A percentile compares a stretch with the other conserved stretches of the same genome.
Evolutionary conservation across 2,329 filamentous ascomycete genomes (phyloP).

Genomic region (Clonostachys rosea): DNA sequence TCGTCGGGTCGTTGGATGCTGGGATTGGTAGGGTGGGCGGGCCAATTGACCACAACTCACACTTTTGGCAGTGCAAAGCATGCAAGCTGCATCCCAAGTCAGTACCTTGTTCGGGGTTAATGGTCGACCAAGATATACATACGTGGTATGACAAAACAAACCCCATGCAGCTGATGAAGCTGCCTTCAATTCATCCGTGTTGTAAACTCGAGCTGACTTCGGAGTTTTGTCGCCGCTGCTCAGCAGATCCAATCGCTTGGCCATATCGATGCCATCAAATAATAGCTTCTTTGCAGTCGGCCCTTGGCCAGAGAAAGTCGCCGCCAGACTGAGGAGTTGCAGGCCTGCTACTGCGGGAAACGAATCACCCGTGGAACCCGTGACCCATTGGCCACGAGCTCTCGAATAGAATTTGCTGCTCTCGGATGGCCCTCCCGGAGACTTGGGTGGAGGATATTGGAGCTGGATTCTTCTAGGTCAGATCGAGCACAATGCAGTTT

Average conservation of each 20-base stretch:
- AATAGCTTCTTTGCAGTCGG: constrained; percentile 1
- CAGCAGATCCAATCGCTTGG: constrained; percentile 2
- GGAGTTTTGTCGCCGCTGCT: neutral
- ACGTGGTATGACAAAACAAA: constrained; percentile 4
- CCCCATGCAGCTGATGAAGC: constrained; percentile 5
- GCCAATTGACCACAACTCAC: neutral
- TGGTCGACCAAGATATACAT: neutral
- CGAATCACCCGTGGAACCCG: neutral
- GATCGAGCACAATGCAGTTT: too few relatives aligned
- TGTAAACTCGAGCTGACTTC: neutral
- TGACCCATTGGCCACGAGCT: neutral
- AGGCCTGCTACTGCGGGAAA: constrained; percentile 1
- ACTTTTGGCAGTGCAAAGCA: constrained; percentile 3
- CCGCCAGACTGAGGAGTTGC: constrained; percentile 5
- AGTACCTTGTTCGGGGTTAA: neutral
- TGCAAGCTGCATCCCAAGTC: constrained; percentile 1
- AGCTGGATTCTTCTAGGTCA: too few relatives aligned
- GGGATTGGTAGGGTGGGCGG: constrained; percentile 1
- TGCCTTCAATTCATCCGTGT: neutral
- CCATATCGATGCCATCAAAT: constrained; percentile 2
- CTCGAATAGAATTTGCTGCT: neutral
- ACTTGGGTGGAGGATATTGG: neutral
- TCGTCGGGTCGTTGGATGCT: neutral
- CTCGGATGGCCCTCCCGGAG: neutral
- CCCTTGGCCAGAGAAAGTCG: constrained; percentile 2